Conservation (phyloP, 306 rosid species). For the Sphenostylis stenocarpa region DNA sequence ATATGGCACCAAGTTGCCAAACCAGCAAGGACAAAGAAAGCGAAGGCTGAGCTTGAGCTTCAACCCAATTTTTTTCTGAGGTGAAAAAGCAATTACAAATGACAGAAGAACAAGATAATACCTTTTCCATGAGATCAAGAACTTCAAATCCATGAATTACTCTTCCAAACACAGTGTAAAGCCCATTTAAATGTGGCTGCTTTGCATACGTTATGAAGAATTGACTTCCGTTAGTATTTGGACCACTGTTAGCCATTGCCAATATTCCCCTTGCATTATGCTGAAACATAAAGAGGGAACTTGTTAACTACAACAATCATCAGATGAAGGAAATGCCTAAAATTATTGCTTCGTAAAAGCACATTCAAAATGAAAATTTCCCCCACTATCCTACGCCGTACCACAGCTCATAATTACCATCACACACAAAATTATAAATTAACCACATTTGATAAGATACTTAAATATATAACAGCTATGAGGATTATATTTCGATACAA, state of each 20-base stretch:
- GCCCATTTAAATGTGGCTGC: conserved; percentile 89
- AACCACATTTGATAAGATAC: neutral
- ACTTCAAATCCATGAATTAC: conserved; percentile 98
- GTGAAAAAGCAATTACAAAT: neutral
- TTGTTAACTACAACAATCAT: neutral
- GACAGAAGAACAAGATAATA: conserved; percentile 36
- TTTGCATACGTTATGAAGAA: conserved; percentile 81
- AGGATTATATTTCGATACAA: neutral
- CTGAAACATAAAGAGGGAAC: conserved; percentile 47
- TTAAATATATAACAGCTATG: conserved; percentile 23
- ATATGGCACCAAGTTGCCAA: neutral
- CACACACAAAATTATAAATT: neutral
- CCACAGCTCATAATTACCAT: neutral
- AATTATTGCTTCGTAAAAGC: neutral
- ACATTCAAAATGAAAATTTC: conserved; percentile 3
- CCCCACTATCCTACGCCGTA: neutral
- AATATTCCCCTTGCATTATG: conserved; percentile 93
- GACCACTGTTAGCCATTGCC: conserved; percentile 95
- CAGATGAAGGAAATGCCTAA: neutral
- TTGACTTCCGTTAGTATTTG: conserved; percentile 95
- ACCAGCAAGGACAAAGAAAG: neutral
- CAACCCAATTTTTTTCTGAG: neutral
- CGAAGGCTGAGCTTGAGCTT: neutral
- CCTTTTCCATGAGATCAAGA: conserved; percentile 99
- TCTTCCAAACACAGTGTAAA: conserved; percentile 82